Percentiles rank a stretch among this genome's conserved stretches.
Evolutionary conservation across 2,329 filamentous ascomycete species (phyloP).

Genomic region (Aspergillus clavatus): DNA sequence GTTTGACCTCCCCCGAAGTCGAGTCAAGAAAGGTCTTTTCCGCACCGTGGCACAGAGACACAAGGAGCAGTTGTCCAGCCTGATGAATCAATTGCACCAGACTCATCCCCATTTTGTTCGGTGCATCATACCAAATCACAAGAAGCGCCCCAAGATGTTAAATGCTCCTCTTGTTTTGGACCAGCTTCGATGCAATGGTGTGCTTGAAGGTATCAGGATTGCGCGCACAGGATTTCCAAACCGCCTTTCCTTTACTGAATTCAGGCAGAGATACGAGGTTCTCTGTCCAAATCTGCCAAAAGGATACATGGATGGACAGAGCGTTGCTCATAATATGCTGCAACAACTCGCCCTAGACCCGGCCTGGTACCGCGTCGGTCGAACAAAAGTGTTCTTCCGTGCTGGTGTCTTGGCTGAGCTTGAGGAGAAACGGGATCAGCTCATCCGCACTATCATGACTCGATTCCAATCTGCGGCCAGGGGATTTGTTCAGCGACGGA

Average conservation of each 20-base stretch:
- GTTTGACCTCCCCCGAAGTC: slow-evolving; percentile 60
- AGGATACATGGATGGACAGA: slow-evolving; percentile 86
- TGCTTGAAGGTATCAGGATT: slow-evolving; percentile 96
- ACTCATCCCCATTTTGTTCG: slow-evolving; percentile 98
- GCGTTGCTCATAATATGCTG: slow-evolving; percentile 77
- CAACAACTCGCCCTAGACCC: slow-evolving; percentile 82
- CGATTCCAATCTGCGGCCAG: slow-evolving; percentile 88
- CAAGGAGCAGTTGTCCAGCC: slow-evolving; percentile 94
- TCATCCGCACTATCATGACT: slow-evolving; percentile 91
- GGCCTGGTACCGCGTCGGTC: slow-evolving; percentile 82
- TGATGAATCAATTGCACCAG: slow-evolving; percentile 91
- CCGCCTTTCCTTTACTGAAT: slow-evolving; percentile 83
- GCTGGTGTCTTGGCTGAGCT: slow-evolving; percentile 93
- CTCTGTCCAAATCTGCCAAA: slow-evolving; percentile 84
- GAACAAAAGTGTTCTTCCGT: slow-evolving; percentile 97
- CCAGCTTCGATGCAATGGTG: slow-evolving; percentile 97
- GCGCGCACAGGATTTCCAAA: slow-evolving; percentile 96
- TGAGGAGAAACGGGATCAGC: slow-evolving; percentile 87
- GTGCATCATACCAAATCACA: slow-evolving; percentile 96
- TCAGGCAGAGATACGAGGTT: slow-evolving; percentile 92
- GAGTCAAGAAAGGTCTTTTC: slow-evolving; percentile 96
- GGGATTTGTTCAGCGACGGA: slow-evolving; percentile 81
- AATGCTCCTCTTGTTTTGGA: slow-evolving; percentile 89
- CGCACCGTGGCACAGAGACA: slow-evolving; percentile 93
- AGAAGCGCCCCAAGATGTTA: slow-evolving; percentile 91